A percentile compares a stretch with the other conserved stretches of the same genome.
These are phyloP conservation scores for Stylonectria norvegica DNA, from an alignment of 2,329 filamentous ascomycete species.

Conservation along the genomic window DNA sequence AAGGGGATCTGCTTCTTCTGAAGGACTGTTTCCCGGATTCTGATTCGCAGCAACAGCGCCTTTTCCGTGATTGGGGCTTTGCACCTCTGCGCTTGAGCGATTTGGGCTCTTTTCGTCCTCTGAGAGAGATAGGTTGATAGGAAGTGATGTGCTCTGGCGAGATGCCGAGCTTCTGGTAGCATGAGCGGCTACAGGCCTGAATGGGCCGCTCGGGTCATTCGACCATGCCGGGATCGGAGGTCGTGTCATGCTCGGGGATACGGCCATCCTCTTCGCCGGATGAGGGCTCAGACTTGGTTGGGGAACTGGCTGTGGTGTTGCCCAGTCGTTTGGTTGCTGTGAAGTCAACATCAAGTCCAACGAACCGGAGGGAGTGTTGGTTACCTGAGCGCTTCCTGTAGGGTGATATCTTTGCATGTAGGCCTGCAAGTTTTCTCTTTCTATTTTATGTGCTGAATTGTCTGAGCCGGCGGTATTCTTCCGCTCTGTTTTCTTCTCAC, in stretches of 20 bases:
- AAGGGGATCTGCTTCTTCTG: constrained; percentile 76
- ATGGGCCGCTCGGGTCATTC: constrained; percentile 30
- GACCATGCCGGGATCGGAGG: constrained; percentile 55
- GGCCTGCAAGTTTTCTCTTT: constrained; percentile 31
- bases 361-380: constrained; percentile 4
- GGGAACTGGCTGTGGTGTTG: constrained; percentile 36
- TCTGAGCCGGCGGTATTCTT: constrained; percentile 39
- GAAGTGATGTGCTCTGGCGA: constrained; percentile 32
- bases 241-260: constrained; percentile 49
- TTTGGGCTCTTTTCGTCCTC: constrained; percentile 59
- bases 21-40: constrained; percentile 54
- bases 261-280: constrained; percentile 49
- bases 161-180: constrained; percentile 19
- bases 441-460: constrained; percentile 31
- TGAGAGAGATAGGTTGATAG: constrained; percentile 54
- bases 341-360: constrained; percentile 12
- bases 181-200: constrained; percentile 19
- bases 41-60: constrained; percentile 32
- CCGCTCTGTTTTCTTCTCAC: constrained; percentile 47
- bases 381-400: constrained; percentile 35
- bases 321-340: constrained; percentile 44
- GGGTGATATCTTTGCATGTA: constrained; percentile 32
- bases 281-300: constrained; percentile 39
- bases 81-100: constrained; percentile 46
- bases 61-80: constrained; percentile 50